phyloP scores from a whole-genome alignment of 2,329 filamentous ascomycete genomes.

The Talaromyces amestolkiae region DNA sequence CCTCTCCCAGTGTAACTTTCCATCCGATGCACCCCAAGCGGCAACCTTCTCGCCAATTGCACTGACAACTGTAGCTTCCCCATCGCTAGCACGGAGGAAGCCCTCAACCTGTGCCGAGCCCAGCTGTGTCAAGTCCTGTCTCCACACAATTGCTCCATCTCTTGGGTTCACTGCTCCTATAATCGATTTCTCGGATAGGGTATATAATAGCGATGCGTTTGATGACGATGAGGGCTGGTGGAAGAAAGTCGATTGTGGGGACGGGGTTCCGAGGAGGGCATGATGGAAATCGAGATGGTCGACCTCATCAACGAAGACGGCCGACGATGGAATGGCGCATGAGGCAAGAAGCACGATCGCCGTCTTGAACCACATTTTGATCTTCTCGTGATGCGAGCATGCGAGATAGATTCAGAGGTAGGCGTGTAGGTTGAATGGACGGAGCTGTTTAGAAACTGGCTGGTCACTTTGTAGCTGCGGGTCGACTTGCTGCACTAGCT shows the following conservation, averaged over 20 bases:
- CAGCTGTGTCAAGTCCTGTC: slow-evolving; percentile 66
- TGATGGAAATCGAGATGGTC: slow-evolving; percentile 91
- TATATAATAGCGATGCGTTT: slow-evolving; percentile 86
- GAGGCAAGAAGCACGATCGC: slow-evolving; percentile 39
- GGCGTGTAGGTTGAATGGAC: background rate
- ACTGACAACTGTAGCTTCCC: slow-evolving; percentile 73
- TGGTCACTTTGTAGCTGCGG: slow-evolving; percentile 2
- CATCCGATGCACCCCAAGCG: slow-evolving; percentile 80
- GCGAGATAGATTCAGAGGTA: slow-evolving; percentile 22
- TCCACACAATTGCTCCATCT: slow-evolving; percentile 81
- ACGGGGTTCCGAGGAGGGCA: slow-evolving; percentile 79
- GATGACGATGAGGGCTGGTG: slow-evolving; percentile 78
- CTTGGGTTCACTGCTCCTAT: slow-evolving; percentile 86
- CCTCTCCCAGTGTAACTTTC: slow-evolving; percentile 72
- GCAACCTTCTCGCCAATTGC: slow-evolving; percentile 68
- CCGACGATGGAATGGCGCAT: slow-evolving; percentile 54
- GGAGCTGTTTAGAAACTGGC: background rate
- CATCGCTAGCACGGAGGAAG: slow-evolving; percentile 70
- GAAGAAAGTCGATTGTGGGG: slow-evolving; percentile 86
- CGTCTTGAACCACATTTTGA: slow-evolving; percentile 43
- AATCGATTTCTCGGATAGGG: slow-evolving; percentile 77
- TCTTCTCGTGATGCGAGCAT: slow-evolving; percentile 32
- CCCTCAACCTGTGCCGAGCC: slow-evolving; percentile 23
- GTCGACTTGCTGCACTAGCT: background rate
- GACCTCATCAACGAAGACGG: slow-evolving; percentile 87